Percentiles rank a stretch among this genome's conserved stretches.
Evolutionary conservation across 306 rosid species (phyloP).

Genomic region (Cicer chorassanicum): DNA sequence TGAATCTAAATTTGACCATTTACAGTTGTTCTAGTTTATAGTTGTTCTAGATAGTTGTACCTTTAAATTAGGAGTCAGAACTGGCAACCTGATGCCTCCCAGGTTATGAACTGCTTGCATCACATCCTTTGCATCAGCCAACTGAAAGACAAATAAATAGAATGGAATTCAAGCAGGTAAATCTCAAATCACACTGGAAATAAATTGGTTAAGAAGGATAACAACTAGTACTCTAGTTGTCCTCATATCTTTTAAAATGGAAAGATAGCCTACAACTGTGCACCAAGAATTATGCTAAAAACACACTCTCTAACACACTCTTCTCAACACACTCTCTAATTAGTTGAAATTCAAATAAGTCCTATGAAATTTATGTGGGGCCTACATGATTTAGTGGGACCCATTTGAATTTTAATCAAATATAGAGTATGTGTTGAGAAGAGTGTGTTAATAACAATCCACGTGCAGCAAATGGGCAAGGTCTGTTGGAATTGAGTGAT

Average conservation of each 20-base stretch:
- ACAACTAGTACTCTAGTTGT: constrained; percentile 25
- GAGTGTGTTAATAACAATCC: no score
- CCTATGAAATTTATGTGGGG: no score
- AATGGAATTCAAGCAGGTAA: constrained; percentile 19
- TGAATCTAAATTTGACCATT: background rate
- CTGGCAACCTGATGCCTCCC: constrained; percentile 75
- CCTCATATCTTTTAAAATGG: constrained; percentile 21
- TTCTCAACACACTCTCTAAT: no score
- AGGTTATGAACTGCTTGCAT: constrained; percentile 70
- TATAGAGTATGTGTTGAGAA: no score
- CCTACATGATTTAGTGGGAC: no score
- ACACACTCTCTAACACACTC: no score
- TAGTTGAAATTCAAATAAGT: no score
- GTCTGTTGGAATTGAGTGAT: constrained; percentile 5
- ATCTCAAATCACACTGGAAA: constrained; percentile 20
- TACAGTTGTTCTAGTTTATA: constrained; percentile 4
- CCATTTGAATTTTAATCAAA: no score
- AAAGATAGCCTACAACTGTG: constrained; percentile 16
- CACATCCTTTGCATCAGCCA: constrained; percentile 87
- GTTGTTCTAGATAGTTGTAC: constrained; percentile 42
- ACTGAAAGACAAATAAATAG: constrained; percentile 49
- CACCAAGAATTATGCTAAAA: background rate
- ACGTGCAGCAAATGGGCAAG: constrained; percentile 2
- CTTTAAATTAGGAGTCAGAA: constrained; percentile 84
- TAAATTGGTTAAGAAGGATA: constrained; percentile 18